Evolutionary conservation across 2,329 filamentous ascomycete genomes (phyloP).

Genomic region (Aspergillus awamori): DNA sequence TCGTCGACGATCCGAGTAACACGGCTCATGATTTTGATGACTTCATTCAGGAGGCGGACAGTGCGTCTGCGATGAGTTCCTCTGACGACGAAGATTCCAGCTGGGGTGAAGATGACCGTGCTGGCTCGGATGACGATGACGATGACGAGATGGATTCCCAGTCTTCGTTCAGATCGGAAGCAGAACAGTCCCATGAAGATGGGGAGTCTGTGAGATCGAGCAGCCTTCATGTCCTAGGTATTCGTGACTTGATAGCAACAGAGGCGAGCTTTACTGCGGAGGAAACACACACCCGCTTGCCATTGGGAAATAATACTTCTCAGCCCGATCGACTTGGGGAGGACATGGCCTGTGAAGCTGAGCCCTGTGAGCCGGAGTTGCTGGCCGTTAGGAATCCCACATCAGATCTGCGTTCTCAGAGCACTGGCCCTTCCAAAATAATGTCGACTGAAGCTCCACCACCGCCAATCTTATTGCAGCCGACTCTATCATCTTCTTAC

Average conservation of each 20-base stretch:
- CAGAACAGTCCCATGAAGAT: slow-evolving; percentile 11
- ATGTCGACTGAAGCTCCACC: background rate
- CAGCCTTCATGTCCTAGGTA: background rate
- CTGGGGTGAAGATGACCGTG: slow-evolving; percentile 10
- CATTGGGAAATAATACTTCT: background rate
- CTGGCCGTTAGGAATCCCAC: background rate
- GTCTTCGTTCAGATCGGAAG: slow-evolving; percentile 10
- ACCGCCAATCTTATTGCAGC: background rate
- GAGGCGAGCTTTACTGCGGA: background rate
- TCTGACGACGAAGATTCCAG: slow-evolving; percentile 13
- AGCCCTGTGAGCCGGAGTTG: background rate
- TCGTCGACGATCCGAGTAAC: background rate
- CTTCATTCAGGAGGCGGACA: slow-evolving; percentile 12
- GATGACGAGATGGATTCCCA: slow-evolving; percentile 13
- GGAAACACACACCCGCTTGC: background rate
- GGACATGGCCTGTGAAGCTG: background rate
- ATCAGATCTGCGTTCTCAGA: background rate
- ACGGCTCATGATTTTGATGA: slow-evolving; percentile 10
- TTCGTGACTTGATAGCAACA: background rate
- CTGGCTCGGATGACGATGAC: slow-evolving; percentile 16
- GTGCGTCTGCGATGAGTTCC: background rate
- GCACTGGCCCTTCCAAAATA: background rate
- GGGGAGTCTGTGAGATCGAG: slow-evolving; percentile 9
- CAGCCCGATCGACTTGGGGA: background rate
- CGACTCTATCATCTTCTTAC: background rate